Conservation (phyloP, 2,329 filamentous ascomycete genomes). For the Penicillium sp. region DNA sequence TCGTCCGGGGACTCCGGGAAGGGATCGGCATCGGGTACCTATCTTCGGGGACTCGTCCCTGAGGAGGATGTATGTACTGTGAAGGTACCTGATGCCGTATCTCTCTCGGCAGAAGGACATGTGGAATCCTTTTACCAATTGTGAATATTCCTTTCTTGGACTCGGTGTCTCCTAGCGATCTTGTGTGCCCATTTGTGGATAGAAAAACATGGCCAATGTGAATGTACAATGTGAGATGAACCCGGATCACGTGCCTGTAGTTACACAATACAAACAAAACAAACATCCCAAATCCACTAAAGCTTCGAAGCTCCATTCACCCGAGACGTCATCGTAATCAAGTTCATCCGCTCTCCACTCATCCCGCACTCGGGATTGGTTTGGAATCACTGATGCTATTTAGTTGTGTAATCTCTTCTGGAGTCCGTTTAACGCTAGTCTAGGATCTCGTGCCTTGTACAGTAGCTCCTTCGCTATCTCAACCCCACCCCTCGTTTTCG, state of each 20-base stretch:
- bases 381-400: too few relatives aligned
- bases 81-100: slow-evolving; percentile 6
- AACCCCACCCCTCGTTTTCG: neutral
- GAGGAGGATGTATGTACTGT: slow-evolving; percentile 18
- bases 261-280: neutral
- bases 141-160: slow-evolving; percentile 25
- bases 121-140: slow-evolving; percentile 21
- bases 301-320: slow-evolving; percentile 28
- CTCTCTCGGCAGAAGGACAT: slow-evolving; percentile 15
- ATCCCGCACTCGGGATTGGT: neutral
- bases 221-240: slow-evolving; percentile 21
- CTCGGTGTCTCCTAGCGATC: slow-evolving; percentile 19
- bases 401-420: neutral
- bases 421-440: neutral
- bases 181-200: slow-evolving; percentile 23
- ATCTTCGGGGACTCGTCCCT: neutral
- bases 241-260: slow-evolving; percentile 4
- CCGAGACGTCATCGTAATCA: slow-evolving; percentile 30
- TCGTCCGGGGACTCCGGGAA: slow-evolving; percentile 5
- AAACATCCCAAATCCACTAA: slow-evolving; percentile 1
- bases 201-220: slow-evolving; percentile 20
- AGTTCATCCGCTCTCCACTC: neutral
- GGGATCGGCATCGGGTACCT: slow-evolving; percentile 8
- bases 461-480: neutral
- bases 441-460: neutral